Evolutionary conservation across 345 rosid genomes (phyloP), one percentile per base, ranked within the genome.

Genomic region (Rhodomyrtus tomentosa): DNA sequence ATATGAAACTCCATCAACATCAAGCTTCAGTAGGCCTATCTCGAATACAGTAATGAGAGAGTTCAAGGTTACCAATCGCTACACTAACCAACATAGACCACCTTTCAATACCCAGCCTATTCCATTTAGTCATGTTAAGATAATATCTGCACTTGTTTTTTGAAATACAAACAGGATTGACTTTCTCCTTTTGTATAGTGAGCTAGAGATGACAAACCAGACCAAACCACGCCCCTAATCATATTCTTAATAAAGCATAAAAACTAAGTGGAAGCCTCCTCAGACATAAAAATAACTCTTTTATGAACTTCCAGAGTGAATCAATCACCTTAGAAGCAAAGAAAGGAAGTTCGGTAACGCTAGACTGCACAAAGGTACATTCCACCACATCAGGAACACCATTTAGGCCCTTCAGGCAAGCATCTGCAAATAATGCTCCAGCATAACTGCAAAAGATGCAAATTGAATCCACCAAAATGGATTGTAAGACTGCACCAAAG

Each of bases 341-440:
- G 94, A 94, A 95, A 50, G 98, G 98, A 83, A 94, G 89, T 48
- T 96, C 96, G 8, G 96, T 91, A 86, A 92, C 81, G 72, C 51
- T 90, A 56, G 98, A 95, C 83, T 93, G 96, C 81, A 94, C 96
- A 85, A 89, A 95, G 25, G 98, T 87, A 86, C 98, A 95, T 87
- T 94, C 95, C 21, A 95, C 88, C 11, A 95, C 92, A 86, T 90
- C 95, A 10, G 94, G 98, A 86, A 91, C 93, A 7, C 98, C 98
- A 53, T 93, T 94, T 56, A 94, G 98, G 42, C 98, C 98, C 89
- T 92, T 94, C 89, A 95, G 88, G 93, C 98, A 95, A 74, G 98
- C 96, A 93, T 95, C 98, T 29, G 95, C 98, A 82, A 95, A 93
- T 49, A 93, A 50, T 32, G 98, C 98, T 80, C 98, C 98, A 2